A percentile compares a stretch with the other conserved stretches of the same genome.
These are phyloP conservation scores for Amanita jacksonii DNA, from an alignment of 768 basidiomycete species.

Conservation along the genomic window DNA sequence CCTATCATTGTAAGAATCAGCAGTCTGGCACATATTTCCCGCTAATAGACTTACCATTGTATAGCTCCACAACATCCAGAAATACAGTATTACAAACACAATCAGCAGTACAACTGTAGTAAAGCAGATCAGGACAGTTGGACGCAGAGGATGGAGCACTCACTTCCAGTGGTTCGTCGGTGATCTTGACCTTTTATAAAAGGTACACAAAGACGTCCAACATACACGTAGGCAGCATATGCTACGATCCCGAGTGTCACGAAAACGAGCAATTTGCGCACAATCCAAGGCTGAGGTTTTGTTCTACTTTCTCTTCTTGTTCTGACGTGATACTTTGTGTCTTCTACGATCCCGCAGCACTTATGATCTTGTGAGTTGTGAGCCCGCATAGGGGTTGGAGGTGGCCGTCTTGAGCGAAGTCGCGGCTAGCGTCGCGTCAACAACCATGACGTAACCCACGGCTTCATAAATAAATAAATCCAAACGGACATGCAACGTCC, in stretches of 20 bases:
- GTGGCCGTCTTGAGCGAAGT: background rate
- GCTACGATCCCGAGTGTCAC: constrained; percentile 51
- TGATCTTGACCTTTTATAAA: constrained; percentile 53
- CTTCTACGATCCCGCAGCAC: constrained; percentile 46
- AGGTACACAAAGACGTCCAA: constrained; percentile 58
- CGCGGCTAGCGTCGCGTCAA: too few species aligned
- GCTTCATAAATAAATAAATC: too few species aligned
- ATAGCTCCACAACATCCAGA: constrained; percentile 80
- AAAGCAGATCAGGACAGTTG: constrained; percentile 7
- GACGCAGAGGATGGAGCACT: constrained; percentile 24
- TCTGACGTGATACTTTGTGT: constrained; percentile 29
- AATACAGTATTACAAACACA: constrained; percentile 49
- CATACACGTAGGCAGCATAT: constrained; percentile 72
- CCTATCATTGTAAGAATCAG: constrained; percentile 26
- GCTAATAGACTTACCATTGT: constrained; percentile 43
- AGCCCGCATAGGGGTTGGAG: background rate
- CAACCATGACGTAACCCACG: too few species aligned
- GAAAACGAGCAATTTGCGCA: constrained; percentile 57
- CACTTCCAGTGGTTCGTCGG: constrained; percentile 52
- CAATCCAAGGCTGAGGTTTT: constrained; percentile 64
- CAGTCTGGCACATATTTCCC: background rate
- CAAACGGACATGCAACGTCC: constrained; percentile 14
- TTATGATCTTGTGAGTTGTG: background rate
- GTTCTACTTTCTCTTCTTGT: constrained; percentile 32
- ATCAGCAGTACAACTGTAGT: constrained; percentile 56